Evolutionary conservation across 148 eudicot species (phyloP).

Genomic region (Camellia granthamiana): DNA sequence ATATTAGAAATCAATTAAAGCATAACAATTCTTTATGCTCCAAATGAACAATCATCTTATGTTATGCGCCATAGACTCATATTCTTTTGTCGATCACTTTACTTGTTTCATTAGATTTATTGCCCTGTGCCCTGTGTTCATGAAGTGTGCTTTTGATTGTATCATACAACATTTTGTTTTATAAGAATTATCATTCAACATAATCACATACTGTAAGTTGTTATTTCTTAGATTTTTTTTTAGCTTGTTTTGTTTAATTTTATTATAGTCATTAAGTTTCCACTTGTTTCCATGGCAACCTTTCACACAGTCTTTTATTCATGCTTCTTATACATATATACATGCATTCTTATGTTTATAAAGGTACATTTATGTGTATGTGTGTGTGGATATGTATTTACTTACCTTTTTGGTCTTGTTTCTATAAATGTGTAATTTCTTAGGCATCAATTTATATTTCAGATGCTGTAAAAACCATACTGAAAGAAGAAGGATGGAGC

Average conservation of each 20-base stretch:
- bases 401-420: neutral
- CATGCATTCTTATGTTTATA: neutral
- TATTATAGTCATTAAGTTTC: neutral
- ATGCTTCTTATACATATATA: conserved; percentile 3
- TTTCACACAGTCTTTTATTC: neutral
- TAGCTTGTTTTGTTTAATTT: neutral
- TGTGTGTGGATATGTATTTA: neutral
- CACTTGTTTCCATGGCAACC: neutral
- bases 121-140: neutral
- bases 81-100: neutral
- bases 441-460: conserved; percentile 23
- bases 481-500: conserved; percentile 98
- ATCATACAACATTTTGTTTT: neutral
- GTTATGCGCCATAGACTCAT: neutral
- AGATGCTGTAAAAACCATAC: conserved; percentile 94
- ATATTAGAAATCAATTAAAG: neutral
- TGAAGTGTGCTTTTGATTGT: neutral
- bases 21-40: neutral
- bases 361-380: neutral
- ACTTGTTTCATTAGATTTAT: conserved; percentile 1
- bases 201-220: neutral
- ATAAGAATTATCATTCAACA: neutral
- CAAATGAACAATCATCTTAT: neutral
- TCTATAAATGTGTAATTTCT: neutral
- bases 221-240: neutral